Conservation (phyloP, 306 rosid genomes). For the Casuarina cunninghamiana region DNA sequence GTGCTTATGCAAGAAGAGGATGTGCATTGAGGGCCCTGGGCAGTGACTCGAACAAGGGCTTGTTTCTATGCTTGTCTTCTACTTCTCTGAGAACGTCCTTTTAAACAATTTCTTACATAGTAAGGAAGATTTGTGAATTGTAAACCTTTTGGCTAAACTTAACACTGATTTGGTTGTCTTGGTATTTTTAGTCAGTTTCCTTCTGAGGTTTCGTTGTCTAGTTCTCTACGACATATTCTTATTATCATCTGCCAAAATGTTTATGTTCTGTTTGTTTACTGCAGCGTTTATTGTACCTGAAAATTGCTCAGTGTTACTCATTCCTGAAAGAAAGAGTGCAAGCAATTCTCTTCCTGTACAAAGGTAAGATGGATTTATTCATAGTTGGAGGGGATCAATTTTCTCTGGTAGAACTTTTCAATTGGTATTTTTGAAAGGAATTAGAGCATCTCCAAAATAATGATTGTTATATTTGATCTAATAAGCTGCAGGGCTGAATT, state of each 20-base stretch:
- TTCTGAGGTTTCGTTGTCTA: background rate
- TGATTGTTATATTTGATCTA: background rate
- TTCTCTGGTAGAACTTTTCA: conserved; percentile 3
- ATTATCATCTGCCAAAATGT: conserved; percentile 11
- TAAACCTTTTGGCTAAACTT: background rate
- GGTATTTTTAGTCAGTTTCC: background rate
- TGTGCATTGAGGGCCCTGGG: background rate
- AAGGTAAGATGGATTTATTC: conserved; percentile 46
- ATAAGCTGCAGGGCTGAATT: background rate
- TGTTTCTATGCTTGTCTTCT: background rate
- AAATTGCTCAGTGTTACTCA: conserved; percentile 68
- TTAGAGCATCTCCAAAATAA: background rate
- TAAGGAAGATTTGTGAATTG: background rate
- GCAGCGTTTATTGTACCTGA: conserved; percentile 62
- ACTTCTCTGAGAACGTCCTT: background rate
- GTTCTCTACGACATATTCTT: conserved; percentile 3
- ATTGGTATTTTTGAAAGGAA: background rate
- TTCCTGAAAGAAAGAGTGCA: conserved; percentile 55
- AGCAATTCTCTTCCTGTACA: conserved; percentile 61
- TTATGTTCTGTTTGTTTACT: conserved; percentile 27
- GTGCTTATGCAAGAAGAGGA: background rate
- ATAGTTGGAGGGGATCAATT: background rate
- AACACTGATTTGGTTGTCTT: conserved; percentile 7
- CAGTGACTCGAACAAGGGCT: background rate
- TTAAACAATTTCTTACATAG: background rate